Conservation (phyloP, 768 basidiomycete genomes). For the Dacryopinax spathularia region DNA sequence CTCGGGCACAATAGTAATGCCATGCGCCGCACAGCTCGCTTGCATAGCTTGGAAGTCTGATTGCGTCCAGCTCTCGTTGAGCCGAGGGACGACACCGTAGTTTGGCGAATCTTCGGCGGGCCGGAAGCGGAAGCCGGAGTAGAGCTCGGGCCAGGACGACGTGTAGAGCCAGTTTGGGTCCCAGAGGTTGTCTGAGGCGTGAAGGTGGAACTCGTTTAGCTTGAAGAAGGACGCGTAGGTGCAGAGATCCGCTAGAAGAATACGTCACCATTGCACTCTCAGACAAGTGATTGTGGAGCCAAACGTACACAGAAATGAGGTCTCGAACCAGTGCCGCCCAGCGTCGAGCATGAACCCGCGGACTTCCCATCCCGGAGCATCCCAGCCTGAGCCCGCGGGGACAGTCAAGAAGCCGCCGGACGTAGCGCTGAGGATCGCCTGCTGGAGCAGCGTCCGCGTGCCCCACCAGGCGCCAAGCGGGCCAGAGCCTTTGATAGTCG, state of each 20-base stretch:
- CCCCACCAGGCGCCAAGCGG: constrained; percentile 34
- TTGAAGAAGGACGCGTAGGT: constrained; percentile 35
- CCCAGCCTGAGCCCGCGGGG: constrained; percentile 25
- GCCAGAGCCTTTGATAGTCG: constrained; percentile 25
- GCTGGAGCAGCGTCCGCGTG: constrained; percentile 32
- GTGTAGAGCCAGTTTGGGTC: constrained; percentile 29
- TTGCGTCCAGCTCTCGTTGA: constrained; percentile 31
- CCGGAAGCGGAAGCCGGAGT: constrained; percentile 32
- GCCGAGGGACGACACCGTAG: constrained; percentile 25
- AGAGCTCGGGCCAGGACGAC: constrained; percentile 29
- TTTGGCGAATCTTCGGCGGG: constrained; percentile 25
- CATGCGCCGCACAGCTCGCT: constrained; percentile 26
- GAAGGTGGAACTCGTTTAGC: constrained; percentile 31
- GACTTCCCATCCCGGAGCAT: constrained; percentile 33
- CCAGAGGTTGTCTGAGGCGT: constrained; percentile 34
- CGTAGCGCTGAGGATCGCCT: constrained; percentile 22
- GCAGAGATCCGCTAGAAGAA: constrained; percentile 29
- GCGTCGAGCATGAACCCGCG: constrained; percentile 36
- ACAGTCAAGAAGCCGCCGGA: constrained; percentile 14
- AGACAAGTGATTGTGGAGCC: too few relatives aligned
- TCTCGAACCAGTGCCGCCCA: constrained; percentile 33
- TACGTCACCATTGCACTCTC: too few relatives aligned
- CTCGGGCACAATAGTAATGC: constrained; percentile 31
- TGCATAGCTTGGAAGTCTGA: constrained; percentile 25
- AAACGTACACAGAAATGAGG: constrained; percentile 27